Base-by-base conservation (phyloP, 1,284 basidiomycete species). In the Violaceomyces palustris region DNA sequence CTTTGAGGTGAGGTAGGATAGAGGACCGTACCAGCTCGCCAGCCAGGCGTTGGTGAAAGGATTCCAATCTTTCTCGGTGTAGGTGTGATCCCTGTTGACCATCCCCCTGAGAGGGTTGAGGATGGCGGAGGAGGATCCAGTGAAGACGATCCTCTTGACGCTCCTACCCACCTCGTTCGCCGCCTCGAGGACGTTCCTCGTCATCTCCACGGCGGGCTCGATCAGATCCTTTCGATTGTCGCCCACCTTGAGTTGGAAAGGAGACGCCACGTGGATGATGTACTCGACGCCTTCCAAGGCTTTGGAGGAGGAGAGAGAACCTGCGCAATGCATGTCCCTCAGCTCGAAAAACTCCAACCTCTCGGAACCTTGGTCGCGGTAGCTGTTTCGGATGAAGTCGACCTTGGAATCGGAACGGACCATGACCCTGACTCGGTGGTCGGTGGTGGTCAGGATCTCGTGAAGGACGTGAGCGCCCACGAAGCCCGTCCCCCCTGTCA, bases 1-100 rank as follows among this genome's bases (percentile, higher is more conserved):
- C 48, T 75, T 75, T 36, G 65, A 68, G 9, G 73, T 69, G n/a
- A 63, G 36, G 39, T 75, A 75, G 54, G 68, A 49, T n/a, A 59
- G 50, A 0, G 50, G 56, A 2, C 41, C 35, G 44, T 59, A 50
- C 35, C 49, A 59, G 9, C 12, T 19, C n/a, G 42, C 42, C 18
- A 59, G n/a, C 8, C 53, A 59, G 11, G 35, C 23, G 22, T 30
- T 50, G 7, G 30, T 45, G 32, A 59, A 44, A 6, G 56, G 56
- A 30, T 59, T 47, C 50, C 50, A 59, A 26, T 59, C 56, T 12
- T 43, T 38, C 19, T 53, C 47, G 8, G 50, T 59, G 39, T 59
- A 59, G 6, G 47, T 59, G 29, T 59, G 50, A 26, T 54, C 31
- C 14, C 56, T 40, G 34, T 54, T 50, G n/a, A 52, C 50, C 27